Evolutionary conservation across 2,329 filamentous ascomycete species (phyloP), one percentile per base, ranked within the genome.

Genomic region (Aureobasidium melanogenum): DNA sequence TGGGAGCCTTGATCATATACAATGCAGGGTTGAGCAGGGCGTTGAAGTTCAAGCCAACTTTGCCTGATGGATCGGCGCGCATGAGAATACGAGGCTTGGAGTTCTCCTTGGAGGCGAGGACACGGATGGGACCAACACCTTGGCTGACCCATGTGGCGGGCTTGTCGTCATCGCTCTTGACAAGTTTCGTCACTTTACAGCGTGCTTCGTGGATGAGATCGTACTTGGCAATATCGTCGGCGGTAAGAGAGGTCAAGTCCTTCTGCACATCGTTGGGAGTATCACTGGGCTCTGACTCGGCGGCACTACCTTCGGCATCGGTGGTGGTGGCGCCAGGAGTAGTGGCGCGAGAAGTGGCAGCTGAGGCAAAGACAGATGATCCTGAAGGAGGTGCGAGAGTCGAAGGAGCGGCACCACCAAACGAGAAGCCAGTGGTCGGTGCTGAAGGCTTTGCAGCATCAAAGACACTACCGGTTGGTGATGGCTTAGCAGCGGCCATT

Each of bases 31-130:
- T 61, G 12, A 47, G 22, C 36, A 89, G 73, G 52, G 92, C 73
- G 22, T 79, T 73, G 66, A 86, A 83, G 75, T 95, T 95, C 68
- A 95, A 76, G 3, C 88, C 82, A 50, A 93, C 78, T 41, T 87
- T 83, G 17, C 90, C 90, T 64, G 85, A 82, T 0, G 89, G 88
- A 65, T 91, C 88, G n/a, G 84, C 84, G 54, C 90, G 84, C 64
- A 92, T 75, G 22, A 95, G 75, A 48, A 94, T 76, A 43, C 90
- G 84, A 4, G 86, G 82, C 30, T 81, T 79, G 22, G 82, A 84
- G 0, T 85, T 89, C 17, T 80, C 79, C 71, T 89, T 88, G 76
- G 93, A 82, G 73, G 88, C 87, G 64, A 95, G 78, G 15, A 96
- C 71, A 41, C 88, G 86, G 57, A 92, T 76, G 12, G 84, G 81